A percentile compares a stretch with the other conserved stretches of the same genome.
Conservation (phyloP, 1,284 basidiomycete genomes). For the Porodaedalea pini region DNA sequence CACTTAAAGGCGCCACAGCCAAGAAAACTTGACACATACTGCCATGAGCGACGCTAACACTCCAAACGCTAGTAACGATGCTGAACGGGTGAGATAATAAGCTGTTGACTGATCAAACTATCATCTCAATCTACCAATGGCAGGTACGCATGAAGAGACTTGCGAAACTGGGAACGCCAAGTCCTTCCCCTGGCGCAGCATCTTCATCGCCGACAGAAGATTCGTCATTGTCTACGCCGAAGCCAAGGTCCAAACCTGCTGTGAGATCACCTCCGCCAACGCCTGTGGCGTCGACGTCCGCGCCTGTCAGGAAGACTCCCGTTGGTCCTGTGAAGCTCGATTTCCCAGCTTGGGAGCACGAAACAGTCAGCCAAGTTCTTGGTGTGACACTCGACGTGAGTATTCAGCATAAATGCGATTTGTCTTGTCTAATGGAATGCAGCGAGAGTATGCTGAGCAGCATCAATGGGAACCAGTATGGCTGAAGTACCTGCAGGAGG, state of each 20-base stretch:
- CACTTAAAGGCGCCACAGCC: slow-evolving; percentile 25
- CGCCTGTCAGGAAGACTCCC: slow-evolving; percentile 40
- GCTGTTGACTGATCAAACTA: not conserved
- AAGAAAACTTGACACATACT: slow-evolving; percentile 24
- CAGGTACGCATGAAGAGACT: slow-evolving; percentile 88
- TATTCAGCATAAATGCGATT: slow-evolving; percentile 17
- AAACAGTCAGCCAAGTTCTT: slow-evolving; percentile 64
- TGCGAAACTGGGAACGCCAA: slow-evolving; percentile 62
- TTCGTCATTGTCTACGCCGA: slow-evolving; percentile 29
- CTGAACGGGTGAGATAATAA: slow-evolving; percentile 57
- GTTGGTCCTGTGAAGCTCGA: slow-evolving; percentile 47
- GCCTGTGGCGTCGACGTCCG: slow-evolving; percentile 23
- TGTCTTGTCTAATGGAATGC: slow-evolving; percentile 6
- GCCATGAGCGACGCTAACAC: slow-evolving; percentile 42
- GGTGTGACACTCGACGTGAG: slow-evolving; percentile 79
- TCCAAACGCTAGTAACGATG: slow-evolving; percentile 62
- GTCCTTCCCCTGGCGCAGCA: slow-evolving; percentile 32
- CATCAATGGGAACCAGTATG: slow-evolving; percentile 75
- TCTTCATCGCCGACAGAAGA: slow-evolving; percentile 32
- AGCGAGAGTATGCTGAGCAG: slow-evolving; percentile 70
- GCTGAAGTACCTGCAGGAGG: slow-evolving; percentile 75
- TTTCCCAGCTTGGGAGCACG: slow-evolving; percentile 67
- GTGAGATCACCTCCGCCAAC: slow-evolving; percentile 16
- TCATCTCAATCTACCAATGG: slow-evolving; percentile 5
- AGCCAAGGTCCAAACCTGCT: slow-evolving; percentile 28